Conservation (phyloP, 129 eudicot genomes). For the Flaveria sonorensis region DNA sequence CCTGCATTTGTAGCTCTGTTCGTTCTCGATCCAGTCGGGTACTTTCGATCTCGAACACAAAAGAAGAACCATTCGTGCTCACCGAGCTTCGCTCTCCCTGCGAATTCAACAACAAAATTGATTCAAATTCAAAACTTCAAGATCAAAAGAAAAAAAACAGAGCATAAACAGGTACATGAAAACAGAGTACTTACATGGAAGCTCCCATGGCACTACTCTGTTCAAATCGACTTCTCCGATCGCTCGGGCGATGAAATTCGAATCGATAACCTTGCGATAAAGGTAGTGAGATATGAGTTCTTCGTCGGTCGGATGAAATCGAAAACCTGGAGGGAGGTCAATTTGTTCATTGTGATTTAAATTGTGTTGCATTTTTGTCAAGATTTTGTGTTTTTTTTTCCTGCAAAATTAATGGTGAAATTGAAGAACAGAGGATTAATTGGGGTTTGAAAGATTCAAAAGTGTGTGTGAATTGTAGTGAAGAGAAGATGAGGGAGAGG, state of each 20-base stretch:
- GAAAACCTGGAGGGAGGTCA: constrained; percentile 81
- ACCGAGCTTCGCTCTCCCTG: constrained; percentile 86
- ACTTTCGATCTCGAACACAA: constrained; percentile 72
- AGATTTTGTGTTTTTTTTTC: neutral
- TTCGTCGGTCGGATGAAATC: constrained; percentile 87
- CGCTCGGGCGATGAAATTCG: constrained; percentile 46
- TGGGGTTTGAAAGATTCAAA: constrained; percentile 18
- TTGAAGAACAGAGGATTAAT: constrained; percentile 20
- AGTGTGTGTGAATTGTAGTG: neutral
- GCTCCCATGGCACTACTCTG: constrained; percentile 92
- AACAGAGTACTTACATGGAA: constrained; percentile 60
- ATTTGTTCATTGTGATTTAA: constrained; percentile 41
- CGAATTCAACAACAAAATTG: constrained; percentile 17
- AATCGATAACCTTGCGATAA: constrained; percentile 54
- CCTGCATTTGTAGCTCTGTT: constrained; percentile 72
- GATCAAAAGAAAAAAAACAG: neutral
- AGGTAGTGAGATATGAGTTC: constrained; percentile 82
- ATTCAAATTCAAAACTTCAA: neutral
- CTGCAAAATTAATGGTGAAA: neutral
- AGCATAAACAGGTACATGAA: neutral
- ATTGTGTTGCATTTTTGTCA: constrained; percentile 20
- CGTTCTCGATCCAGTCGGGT: constrained; percentile 79
- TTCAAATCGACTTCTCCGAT: constrained; percentile 91
- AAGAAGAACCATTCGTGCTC: constrained; percentile 93
- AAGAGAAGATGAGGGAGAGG: constrained; percentile 27